Base-by-base conservation (phyloP, 1,284 basidiomycete species). In the Pterulicium gracile region DNA sequence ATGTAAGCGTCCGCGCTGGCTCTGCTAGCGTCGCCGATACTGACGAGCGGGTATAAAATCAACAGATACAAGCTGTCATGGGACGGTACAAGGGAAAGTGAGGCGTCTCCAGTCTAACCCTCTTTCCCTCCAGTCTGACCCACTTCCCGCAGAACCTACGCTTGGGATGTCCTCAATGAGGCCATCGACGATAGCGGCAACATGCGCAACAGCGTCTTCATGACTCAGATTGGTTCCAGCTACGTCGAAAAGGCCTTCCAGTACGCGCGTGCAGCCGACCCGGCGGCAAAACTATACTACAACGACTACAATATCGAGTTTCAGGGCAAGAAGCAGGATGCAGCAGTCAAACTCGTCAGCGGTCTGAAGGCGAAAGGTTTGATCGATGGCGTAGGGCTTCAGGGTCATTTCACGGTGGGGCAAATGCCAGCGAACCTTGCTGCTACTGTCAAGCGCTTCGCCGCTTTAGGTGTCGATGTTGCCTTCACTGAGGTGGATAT, bases 211-310 rank as follows among this genome's bases (percentile, higher is more conserved):
- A 50, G 45, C 39, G 52, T 57, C 43, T 59, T 54, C 43, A 51
- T 46, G 21, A 45, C 45, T 4, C 51, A 51, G 10, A 52, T 60
- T 13, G 58, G 58, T 12, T 47, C 53, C 10, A 50, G 41, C 7
- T 60, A 52, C 47, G 49, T 58, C 23, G 50, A 49, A 19, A 53
- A 55, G 17, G 58, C 58, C 3, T 47, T 57, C 27, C 34, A 36
- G 4, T 48, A 48, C n/a, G 58, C 58, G 19, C 52, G 52, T 20
- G 56, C 50, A 2, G 53, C 55, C 2, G 58, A 60, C 40, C 55
- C 58, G 10, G 47, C 43, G 1, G 56, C 57, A 3, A 60, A 60
- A 21, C 24, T 51, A 4, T 51, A 51, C 41, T 42, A 27, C 23
- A 47, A 32, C 24, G 7, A 10, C 7, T 32, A 32, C 27, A 32